Conservation (phyloP, 2,329 filamentous ascomycete genomes). For the Phyllachora maydis region DNA sequence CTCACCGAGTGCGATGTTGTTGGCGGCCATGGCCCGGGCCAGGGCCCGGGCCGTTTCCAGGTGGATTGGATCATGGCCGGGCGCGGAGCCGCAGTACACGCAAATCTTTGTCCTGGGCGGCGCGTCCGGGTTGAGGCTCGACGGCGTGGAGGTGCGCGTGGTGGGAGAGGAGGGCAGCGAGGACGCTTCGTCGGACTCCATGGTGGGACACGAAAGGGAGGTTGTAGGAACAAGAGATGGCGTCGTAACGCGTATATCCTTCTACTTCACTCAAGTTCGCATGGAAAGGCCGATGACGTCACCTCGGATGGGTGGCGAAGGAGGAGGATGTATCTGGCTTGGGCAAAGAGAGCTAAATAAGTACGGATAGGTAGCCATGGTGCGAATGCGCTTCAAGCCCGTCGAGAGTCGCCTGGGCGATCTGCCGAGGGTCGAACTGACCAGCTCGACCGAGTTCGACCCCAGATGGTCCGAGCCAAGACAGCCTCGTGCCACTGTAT, state of each 20-base stretch:
- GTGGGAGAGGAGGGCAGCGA: conserved; percentile 12
- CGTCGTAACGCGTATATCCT: conserved; percentile 1
- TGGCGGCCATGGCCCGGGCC: conserved; percentile 49
- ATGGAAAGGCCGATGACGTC: conserved; percentile 1
- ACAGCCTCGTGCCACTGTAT: too few species aligned
- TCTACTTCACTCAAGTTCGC: too few species aligned
- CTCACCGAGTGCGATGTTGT: conserved; percentile 56
- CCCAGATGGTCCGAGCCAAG: too few species aligned
- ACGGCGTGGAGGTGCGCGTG: conserved; percentile 11
- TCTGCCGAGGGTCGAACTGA: too few species aligned
- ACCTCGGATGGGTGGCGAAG: too few species aligned
- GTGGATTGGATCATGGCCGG: conserved; percentile 54
- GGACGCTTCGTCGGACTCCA: conserved; percentile 19
- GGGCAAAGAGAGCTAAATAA: too few species aligned
- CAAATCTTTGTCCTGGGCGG: conserved; percentile 46
- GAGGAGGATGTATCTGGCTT: too few species aligned
- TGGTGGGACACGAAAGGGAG: too few species aligned
- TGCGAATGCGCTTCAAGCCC: too few species aligned
- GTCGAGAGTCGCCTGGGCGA: too few species aligned
- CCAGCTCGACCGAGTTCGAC: too few species aligned
- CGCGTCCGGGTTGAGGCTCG: conserved; percentile 10
- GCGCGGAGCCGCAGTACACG: conserved; percentile 79
- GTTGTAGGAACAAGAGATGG: neutral
- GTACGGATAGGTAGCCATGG: too few species aligned
- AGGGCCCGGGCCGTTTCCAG: conserved; percentile 60